Evolutionary conservation across 495 filamentous ascomycete species (phyloP).

Genomic region (Lentithecium fluviatile): DNA sequence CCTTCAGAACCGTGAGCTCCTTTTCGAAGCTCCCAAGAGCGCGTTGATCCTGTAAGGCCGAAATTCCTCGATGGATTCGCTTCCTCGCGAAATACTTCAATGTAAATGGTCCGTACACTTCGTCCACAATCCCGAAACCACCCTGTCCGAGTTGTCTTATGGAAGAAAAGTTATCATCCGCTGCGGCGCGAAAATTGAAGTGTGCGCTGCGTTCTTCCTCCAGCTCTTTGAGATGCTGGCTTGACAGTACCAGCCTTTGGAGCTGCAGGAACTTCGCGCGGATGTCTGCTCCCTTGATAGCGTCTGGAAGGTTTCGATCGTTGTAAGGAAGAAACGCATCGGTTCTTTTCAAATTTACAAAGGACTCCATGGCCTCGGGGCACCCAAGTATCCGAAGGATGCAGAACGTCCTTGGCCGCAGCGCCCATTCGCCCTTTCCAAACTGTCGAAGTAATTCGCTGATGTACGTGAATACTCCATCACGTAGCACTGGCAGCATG

Average conservation of each 20-base stretch:
- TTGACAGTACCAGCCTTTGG: slow-evolving; percentile 3
- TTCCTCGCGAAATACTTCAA: slow-evolving; percentile 24
- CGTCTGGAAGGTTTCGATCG: slow-evolving; percentile 10
- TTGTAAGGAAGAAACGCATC: slow-evolving; percentile 16
- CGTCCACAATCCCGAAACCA: slow-evolving; percentile 12
- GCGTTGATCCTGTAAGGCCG: slow-evolving; percentile 5
- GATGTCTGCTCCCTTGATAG: slow-evolving; percentile 17
- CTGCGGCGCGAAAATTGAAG: slow-evolving; percentile 1
- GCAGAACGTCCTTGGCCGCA: slow-evolving; percentile 13
- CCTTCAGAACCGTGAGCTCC: slow-evolving; percentile 19
- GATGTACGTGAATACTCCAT: slow-evolving; percentile 2
- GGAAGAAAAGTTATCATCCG: slow-evolving; percentile 7
- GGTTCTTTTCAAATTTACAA: slow-evolving; percentile 1
- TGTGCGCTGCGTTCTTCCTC: slow-evolving; percentile 11
- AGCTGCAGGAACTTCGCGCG: slow-evolving; percentile 7
- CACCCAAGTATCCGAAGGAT: slow-evolving; percentile 16
- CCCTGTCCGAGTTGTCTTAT: slow-evolving; percentile 8
- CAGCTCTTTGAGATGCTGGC: slow-evolving; percentile 9
- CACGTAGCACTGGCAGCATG: slow-evolving; percentile 1
- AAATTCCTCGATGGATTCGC: slow-evolving; percentile 7
- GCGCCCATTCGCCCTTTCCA: slow-evolving; percentile 6
- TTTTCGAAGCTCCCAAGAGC: slow-evolving; percentile 5
- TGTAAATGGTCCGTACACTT: slow-evolving; percentile 14
- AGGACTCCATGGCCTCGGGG: slow-evolving; percentile 2
- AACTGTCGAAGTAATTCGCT: slow-evolving; percentile 8